Evolutionary conservation across 495 filamentous ascomycete genomes (phyloP).

Genomic region (Entonaema liquescens): DNA sequence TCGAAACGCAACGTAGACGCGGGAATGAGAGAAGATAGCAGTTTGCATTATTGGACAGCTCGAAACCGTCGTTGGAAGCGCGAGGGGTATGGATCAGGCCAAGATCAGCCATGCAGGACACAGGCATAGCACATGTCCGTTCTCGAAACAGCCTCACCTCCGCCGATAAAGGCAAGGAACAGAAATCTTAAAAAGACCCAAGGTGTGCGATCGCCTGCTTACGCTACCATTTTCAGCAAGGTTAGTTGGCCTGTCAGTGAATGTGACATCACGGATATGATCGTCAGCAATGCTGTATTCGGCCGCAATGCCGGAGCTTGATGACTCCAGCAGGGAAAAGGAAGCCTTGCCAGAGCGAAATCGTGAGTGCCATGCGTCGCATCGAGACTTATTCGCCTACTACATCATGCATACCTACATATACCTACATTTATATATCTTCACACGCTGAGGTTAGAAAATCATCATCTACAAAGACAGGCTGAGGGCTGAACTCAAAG

Average conservation of each 20-base stretch:
- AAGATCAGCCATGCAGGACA: constrained; percentile 40
- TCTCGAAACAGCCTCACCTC: constrained; percentile 32
- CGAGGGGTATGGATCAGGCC: constrained; percentile 25
- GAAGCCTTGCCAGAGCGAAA: constrained; percentile 28
- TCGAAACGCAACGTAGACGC: constrained; percentile 33
- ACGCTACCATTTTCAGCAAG: constrained; percentile 35
- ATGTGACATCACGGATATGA: constrained; percentile 23
- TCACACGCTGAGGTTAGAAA: constrained; percentile 21
- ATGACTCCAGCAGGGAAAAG: constrained; percentile 22
- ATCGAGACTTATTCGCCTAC: constrained; percentile 21
- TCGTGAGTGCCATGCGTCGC: constrained; percentile 20
- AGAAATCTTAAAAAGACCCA: constrained; percentile 26
- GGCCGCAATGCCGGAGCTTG: constrained; percentile 27
- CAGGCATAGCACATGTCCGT: constrained; percentile 23
- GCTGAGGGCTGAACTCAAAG: constrained; percentile 29
- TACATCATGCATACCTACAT: constrained; percentile 10
- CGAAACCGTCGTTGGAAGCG: constrained; percentile 29
- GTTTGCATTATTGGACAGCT: constrained; percentile 43
- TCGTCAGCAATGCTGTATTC: constrained; percentile 37
- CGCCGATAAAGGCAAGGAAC: constrained; percentile 34
- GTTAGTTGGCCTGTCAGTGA: constrained; percentile 29
- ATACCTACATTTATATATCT: background rate
- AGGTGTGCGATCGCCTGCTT: constrained; percentile 38
- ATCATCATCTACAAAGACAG: background rate
- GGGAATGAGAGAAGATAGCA: constrained; percentile 32